These are phyloP conservation scores for Trametes sp. DNA, from an alignment of 1,284 basidiomycete genomes.

Conservation along the genomic window DNA sequence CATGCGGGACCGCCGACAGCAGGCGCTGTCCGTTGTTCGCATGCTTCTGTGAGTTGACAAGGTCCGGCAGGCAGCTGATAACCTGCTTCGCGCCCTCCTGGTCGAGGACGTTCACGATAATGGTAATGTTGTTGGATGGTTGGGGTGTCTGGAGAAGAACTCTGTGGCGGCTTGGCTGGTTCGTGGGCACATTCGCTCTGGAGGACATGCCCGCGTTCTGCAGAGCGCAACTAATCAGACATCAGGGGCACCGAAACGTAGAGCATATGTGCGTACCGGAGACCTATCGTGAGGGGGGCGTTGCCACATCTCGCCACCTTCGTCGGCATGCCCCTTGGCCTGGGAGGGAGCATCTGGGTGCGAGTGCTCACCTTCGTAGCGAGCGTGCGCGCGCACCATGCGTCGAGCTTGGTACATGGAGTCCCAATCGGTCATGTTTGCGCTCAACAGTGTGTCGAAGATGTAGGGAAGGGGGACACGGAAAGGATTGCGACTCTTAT, in stretches of 20 bases:
- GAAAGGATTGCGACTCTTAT: neutral
- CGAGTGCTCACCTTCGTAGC: neutral
- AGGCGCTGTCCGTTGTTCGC: neutral
- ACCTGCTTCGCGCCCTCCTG: neutral
- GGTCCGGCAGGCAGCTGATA: neutral
- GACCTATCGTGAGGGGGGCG: neutral
- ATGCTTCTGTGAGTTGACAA: neutral
- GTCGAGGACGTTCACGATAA: conserved; percentile 3
- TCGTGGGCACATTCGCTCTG: neutral
- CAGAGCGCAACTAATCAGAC: too few relatives aligned
- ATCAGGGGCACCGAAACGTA: too few relatives aligned
- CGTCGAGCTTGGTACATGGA: neutral
- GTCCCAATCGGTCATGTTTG: neutral
- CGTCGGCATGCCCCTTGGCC: neutral
- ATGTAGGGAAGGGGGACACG: neutral
- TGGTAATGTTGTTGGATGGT: neutral
- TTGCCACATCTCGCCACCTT: neutral
- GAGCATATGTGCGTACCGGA: too few relatives aligned
- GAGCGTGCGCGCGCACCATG: neutral
- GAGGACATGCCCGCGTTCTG: neutral
- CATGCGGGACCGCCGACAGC: neutral
- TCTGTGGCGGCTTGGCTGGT: neutral
- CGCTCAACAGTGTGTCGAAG: neutral
- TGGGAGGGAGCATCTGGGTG: neutral
- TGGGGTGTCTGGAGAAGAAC: neutral